Conservation (phyloP, 495 filamentous ascomycete genomes). For the Haplographium delicatum region DNA sequence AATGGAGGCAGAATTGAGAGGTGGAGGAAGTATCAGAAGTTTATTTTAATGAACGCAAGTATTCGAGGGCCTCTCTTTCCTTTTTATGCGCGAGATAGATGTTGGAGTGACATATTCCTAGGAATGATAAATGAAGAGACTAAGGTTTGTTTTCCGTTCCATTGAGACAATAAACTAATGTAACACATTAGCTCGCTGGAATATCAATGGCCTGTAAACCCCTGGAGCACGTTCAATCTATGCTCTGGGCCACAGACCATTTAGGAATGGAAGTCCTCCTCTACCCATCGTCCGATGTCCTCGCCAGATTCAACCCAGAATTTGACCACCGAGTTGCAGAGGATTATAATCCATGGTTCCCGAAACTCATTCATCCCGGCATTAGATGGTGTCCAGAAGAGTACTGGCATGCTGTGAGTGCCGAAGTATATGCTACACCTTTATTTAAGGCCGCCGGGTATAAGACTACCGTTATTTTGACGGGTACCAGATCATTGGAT, state of each 20-base stretch:
- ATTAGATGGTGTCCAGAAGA: not conserved
- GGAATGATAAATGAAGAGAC: constrained; percentile 22
- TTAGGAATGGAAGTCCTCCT: constrained; percentile 2
- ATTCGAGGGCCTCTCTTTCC: constrained; percentile 33
- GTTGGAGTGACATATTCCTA: constrained; percentile 30
- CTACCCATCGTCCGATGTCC: too few species aligned
- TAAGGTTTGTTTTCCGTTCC: constrained; percentile 17
- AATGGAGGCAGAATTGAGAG: too few species aligned
- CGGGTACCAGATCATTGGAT: too few species aligned
- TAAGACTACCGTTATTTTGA: too few species aligned
- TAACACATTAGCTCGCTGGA: not conserved
- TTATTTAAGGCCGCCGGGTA: not conserved
- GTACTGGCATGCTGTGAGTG: not conserved
- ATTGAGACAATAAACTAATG: not conserved
- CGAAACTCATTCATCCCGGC: not conserved
- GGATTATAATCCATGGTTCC: not conserved
- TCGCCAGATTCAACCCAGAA: not conserved
- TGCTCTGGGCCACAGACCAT: constrained; percentile 4
- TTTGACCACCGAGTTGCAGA: not conserved
- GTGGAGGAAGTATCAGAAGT: constrained; percentile 30
- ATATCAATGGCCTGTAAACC: not conserved
- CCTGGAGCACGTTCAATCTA: not conserved
- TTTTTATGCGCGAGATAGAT: constrained; percentile 18
- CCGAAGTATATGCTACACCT: not conserved
- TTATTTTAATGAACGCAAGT: constrained; percentile 29